phyloP scores from a whole-genome alignment of 1,139 yeast species.

The Tardiomyces blankii region DNA sequence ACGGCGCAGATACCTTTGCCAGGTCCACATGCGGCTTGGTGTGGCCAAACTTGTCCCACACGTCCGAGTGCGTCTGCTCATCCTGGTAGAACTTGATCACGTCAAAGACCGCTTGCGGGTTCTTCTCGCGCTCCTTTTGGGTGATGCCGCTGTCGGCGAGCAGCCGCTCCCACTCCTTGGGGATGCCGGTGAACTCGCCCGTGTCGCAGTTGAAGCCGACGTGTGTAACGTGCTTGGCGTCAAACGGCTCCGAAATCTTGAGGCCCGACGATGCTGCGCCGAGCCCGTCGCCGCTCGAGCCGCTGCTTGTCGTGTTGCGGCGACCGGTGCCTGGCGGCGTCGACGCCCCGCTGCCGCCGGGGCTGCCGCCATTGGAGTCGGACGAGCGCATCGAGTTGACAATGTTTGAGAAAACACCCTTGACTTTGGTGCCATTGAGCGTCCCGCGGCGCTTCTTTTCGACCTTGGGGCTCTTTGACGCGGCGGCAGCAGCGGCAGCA shows the following conservation, averaged over 20 bases:
- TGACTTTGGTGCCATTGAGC: conserved; percentile 19
- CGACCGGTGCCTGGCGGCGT: neutral
- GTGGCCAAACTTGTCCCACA: conserved; percentile 62
- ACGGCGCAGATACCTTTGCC: neutral
- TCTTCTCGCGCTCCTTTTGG: conserved; percentile 71
- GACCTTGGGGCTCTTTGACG: neutral
- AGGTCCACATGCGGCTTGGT: conserved; percentile 15
- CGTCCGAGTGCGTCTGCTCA: conserved; percentile 49
- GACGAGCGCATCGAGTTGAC: conserved; percentile 33
- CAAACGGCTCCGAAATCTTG: conserved; percentile 81
- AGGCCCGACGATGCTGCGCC: conserved; percentile 30
- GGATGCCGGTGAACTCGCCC: conserved; percentile 84
- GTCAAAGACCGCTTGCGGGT: conserved; percentile 91
- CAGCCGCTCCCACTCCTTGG: conserved; percentile 82
- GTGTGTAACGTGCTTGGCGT: conserved; percentile 84
- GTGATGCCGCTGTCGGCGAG: conserved; percentile 81
- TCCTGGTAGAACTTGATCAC: conserved; percentile 83
- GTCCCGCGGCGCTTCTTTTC: neutral
- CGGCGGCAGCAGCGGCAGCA: neutral
- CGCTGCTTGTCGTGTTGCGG: neutral
- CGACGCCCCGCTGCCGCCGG: conserved; percentile 15
- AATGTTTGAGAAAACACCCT: conserved; percentile 39
- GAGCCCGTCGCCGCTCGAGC: conserved; percentile 3
- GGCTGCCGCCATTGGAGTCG: conserved; percentile 19
- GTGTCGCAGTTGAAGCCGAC: conserved; percentile 79